Conservation (phyloP, 2,329 filamentous ascomycete species). For the Ophiostoma triangulosporum region DNA sequence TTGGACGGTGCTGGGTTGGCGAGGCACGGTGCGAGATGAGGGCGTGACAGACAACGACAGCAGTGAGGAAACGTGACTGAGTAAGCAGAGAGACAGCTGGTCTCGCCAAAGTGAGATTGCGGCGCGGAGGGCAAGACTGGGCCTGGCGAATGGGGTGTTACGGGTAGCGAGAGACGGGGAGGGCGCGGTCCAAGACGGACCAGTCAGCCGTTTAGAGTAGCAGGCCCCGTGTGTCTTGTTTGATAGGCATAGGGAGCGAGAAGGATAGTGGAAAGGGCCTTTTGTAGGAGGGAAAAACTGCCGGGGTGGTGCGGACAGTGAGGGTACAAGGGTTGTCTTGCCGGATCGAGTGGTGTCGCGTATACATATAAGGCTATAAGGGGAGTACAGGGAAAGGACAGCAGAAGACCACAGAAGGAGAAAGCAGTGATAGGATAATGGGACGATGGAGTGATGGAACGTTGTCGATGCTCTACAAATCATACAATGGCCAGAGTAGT, state of each 20-base stretch:
- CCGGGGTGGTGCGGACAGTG: not conserved
- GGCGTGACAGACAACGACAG: not conserved
- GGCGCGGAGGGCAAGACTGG: not conserved
- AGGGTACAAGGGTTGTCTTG: not conserved
- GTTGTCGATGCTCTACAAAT: too few relatives aligned
- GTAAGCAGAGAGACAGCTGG: not conserved
- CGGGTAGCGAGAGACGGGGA: constrained; percentile 13
- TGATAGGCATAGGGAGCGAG: not conserved
- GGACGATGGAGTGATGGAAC: not conserved
- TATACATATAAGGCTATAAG: not conserved
- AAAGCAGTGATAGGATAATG: not conserved
- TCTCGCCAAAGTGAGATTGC: constrained; percentile 7
- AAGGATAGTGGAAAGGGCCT: not conserved
- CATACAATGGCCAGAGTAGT: too few relatives aligned
- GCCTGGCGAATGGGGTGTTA: constrained; percentile 15
- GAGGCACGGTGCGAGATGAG: not conserved
- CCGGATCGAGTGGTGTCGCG: not conserved
- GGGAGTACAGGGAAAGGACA: not conserved
- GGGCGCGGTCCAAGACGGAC: constrained; percentile 1
- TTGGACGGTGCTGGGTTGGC: not conserved
- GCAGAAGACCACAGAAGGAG: too few relatives aligned
- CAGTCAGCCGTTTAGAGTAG: constrained; percentile 6
- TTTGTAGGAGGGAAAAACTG: not conserved
- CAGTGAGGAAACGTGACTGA: not conserved
- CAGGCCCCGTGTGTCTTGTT: not conserved